Conservation (phyloP, 345 rosid species). For the Moricandia moricandioides region DNA sequence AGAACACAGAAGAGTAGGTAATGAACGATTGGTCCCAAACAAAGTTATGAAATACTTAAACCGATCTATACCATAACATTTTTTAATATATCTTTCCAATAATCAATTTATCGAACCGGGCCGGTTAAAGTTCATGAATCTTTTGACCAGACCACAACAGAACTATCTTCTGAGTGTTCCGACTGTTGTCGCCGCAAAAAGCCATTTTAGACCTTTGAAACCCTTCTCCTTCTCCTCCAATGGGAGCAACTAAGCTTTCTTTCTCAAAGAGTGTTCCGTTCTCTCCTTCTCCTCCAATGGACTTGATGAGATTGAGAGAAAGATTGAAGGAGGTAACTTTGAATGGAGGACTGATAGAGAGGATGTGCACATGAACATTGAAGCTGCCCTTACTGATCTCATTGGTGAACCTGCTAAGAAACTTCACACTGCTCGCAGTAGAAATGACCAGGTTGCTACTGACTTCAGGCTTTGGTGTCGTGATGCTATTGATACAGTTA, state of each 20-base stretch:
- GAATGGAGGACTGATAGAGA: slow-evolving; percentile 92
- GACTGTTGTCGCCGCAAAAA: slow-evolving; percentile 24
- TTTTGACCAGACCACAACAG: background rate
- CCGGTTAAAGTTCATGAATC: slow-evolving; percentile 1
- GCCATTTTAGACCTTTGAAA: background rate
- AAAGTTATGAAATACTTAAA: background rate
- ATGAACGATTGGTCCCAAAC: no score
- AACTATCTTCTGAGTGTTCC: background rate
- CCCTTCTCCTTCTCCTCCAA: slow-evolving; percentile 5
- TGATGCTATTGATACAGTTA: slow-evolving; percentile 69
- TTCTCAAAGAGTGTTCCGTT: slow-evolving; percentile 22
- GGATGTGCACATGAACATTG: slow-evolving; percentile 97
- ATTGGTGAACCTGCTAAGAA: slow-evolving; percentile 98
- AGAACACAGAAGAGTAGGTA: no score
- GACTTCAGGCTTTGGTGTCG: slow-evolving; percentile 95
- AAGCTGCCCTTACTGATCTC: slow-evolving; percentile 87
- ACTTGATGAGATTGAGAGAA: slow-evolving; percentile 66
- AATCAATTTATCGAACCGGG: background rate
- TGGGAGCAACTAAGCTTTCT: slow-evolving; percentile 39
- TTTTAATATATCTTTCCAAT: background rate
- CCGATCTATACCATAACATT: background rate
- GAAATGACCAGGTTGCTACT: slow-evolving; percentile 87
- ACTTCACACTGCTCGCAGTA: slow-evolving; percentile 90
- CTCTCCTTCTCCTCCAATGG: slow-evolving; percentile 54
- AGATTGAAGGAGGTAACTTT: slow-evolving; percentile 62